These are phyloP conservation scores for Nosema granulosis DNA, from an alignment of 371 early-diverging fungal genomes.

Conservation along the genomic window DNA sequence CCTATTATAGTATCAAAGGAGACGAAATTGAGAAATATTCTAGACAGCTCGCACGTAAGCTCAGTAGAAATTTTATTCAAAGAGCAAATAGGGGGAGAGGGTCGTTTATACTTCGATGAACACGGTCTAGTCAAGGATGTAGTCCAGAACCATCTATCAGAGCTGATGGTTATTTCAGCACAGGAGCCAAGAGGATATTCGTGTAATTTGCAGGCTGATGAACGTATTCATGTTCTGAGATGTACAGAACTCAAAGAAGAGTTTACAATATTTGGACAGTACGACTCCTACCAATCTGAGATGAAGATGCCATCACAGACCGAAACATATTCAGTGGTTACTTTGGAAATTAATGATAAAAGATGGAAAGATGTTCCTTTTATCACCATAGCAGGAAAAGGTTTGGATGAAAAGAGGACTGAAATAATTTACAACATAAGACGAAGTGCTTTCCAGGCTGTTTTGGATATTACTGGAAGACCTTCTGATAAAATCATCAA, in stretches of 20 bases:
- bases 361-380: slow-evolving; percentile 55
- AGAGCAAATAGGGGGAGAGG: slow-evolving; percentile 91
- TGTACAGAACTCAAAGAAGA: slow-evolving; percentile 14
- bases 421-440: slow-evolving; percentile 46
- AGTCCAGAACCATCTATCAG: slow-evolving; percentile 91
- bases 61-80: slow-evolving; percentile 95
- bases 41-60: slow-evolving; percentile 70
- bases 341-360: slow-evolving; percentile 6
- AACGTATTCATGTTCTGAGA: slow-evolving; percentile 22
- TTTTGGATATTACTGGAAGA: neutral
- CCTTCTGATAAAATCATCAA: neutral
- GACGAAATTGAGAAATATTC: slow-evolving; percentile 1
- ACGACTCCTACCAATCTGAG: slow-evolving; percentile 54
- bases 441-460: slow-evolving; percentile 7
- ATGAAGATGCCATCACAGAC: slow-evolving; percentile 44
- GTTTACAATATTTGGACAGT: slow-evolving; percentile 57
- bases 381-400: slow-evolving; percentile 61
- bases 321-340: slow-evolving; percentile 56
- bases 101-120: slow-evolving; percentile 95
- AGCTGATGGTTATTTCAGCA: slow-evolving; percentile 77
- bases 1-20: slow-evolving; percentile 42
- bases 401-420: slow-evolving; percentile 57
- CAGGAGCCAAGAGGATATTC: slow-evolving; percentile 11
- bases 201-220: slow-evolving; percentile 10
- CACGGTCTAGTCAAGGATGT: slow-evolving; percentile 97